Base-by-base conservation (phyloP, 208 protist genomes). In the Phytomonas francai region DNA sequence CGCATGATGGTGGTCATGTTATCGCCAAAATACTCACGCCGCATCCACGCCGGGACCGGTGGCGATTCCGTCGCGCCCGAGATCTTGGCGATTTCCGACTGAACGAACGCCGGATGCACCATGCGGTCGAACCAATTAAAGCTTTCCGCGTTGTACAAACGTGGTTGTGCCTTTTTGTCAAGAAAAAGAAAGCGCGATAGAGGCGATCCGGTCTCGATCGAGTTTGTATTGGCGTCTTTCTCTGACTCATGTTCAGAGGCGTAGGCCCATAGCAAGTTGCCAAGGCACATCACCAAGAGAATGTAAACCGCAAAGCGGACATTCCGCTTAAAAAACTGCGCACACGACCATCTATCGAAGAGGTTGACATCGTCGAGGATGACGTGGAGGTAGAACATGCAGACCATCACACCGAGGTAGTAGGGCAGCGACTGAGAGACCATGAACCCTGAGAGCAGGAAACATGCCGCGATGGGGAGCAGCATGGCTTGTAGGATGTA, bases 321-420 rank as follows among this genome's bases (percentile, higher is more conserved):
- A 68, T 91, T 93, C 49, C 80, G 79, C 31, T 78, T 74, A 67
- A 90, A 93, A 33, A 76, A 85, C 34, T 76, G 76, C 14, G 59
- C 65, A 72, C 87, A 93, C 19, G 87, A 93, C 87, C 85, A 95
- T 49, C 49, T 63, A 70, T 95, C 89, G 72, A 92, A 88, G 62
- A 95, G 89, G 73, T 95, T 95, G 29, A 93, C 87, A 72, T 92
- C 76, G 56, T 95, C 89, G 49, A 95, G 80, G 56, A 93, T 84
- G 62, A 61, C 64, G 70, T 90, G 74, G 22, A 95, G 76, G 56
- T 81, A 78, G 72, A 83, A 88, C 61, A 84, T 78, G 66, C 81
- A 88, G 28, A 84, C 16, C 5, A 81, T 31, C 36, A 87, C 73
- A 27, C 83, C 74, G 11, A 87, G 32, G 71, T 93, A 95, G 77